Conservation (phyloP, 106 monocot genomes). For the Hemerocallis citrina region DNA sequence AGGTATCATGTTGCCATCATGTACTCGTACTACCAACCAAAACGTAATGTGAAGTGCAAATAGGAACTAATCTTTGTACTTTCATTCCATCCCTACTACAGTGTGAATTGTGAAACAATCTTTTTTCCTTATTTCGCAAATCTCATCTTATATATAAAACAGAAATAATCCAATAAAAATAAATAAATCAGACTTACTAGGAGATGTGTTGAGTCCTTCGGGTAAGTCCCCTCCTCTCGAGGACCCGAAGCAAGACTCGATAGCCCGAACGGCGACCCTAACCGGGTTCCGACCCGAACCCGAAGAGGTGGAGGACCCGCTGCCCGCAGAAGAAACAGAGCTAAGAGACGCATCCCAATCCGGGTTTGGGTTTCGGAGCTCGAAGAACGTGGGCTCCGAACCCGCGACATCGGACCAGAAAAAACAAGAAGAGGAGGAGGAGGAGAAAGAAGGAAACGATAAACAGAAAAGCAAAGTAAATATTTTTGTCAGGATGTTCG, state of each 20-base stretch:
- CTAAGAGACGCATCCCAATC: slow-evolving; percentile 1
- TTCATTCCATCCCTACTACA: no score
- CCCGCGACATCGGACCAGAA: slow-evolving; percentile 1
- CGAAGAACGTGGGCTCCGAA: neutral
- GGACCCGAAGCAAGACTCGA: slow-evolving; percentile 31
- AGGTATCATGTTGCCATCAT: no score
- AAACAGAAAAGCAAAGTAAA: no score
- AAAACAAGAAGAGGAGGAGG: no score
- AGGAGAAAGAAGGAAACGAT: no score
- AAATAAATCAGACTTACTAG: slow-evolving; percentile 1
- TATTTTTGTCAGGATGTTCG: no score
- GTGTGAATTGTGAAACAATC: no score
- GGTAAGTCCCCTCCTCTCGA: neutral
- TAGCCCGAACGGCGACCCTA: slow-evolving; percentile 11
- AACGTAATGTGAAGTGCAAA: no score
- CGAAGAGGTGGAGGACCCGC: slow-evolving; percentile 10
- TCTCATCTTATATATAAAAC: no score
- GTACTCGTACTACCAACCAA: no score
- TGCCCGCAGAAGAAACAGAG: neutral
- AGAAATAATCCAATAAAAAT: neutral
- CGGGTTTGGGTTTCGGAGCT: slow-evolving; percentile 2
- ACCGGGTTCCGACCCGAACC: slow-evolving; percentile 20
- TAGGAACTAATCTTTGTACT: no score
- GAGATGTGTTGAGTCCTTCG: neutral
- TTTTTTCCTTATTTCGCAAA: no score